Base-by-base conservation (phyloP, 352 stramenopile species). In the Globisporangium ultimum region DNA sequence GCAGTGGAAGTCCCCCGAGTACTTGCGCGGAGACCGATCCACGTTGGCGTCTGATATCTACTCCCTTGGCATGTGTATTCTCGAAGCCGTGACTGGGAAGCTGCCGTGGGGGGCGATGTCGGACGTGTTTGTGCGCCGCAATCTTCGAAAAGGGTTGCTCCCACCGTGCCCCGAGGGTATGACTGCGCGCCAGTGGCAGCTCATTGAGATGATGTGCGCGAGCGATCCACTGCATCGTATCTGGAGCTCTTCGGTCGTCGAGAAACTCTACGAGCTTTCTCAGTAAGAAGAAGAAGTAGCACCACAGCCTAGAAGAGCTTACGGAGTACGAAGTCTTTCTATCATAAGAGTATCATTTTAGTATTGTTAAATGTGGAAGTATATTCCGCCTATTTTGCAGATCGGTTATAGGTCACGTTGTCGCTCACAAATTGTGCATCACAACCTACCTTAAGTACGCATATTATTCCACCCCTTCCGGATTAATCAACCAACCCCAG, bases 1-100 rank as follows among this genome's bases (percentile, higher is more conserved):
- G 32, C 42, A 34, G 28, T 64, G 51, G 40, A 49, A 45, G 15
- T 34, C 58, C 3, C 49, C 49, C 4, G 58, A 64, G 38, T 52
- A 42, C 15, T 18, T 62, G 28, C 21, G 47, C 38, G 47, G 56
- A 5, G 54, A 60, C 8, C 54, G 54, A 15, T 28, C 24, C 24
- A 64, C 50, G 9, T 22, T 59, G 10, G 58, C 58, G 11, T 64
- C 58, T 3, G 58, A 64, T n/a, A 21, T 64, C 32, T 64, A 64
- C 32, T 51, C 49, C n/a, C 22, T 64, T 21, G 49, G 49, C 28
- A 64, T 64, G 49, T 51, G 43, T 17, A 60, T 60, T 28, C 4
- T 64, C 20, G 58, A 60, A 40, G 42, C 53, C 3, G 49, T 36
- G 40, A 53, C 20, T 10, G 50, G 49, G 9, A 51, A 5, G 32